Evolutionary conservation across 2,329 filamentous ascomycete species (phyloP).

Genomic region (Exserohilum turcica): DNA sequence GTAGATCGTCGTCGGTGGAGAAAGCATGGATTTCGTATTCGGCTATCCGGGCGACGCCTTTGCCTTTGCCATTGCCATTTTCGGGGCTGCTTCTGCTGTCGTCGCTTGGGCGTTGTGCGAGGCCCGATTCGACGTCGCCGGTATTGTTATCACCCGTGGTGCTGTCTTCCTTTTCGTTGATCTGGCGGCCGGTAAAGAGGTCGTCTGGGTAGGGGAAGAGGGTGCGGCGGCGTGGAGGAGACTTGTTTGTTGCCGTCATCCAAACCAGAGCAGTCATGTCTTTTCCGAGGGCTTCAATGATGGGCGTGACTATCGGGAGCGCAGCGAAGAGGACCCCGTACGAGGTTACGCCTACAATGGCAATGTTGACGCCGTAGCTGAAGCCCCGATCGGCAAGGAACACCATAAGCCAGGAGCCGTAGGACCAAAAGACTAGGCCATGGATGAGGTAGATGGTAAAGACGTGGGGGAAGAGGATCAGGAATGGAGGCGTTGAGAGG

Average conservation of each 20-base stretch:
- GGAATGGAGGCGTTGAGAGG: conserved; percentile 48
- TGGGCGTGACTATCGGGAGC: conserved; percentile 46
- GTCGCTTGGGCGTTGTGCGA: not conserved
- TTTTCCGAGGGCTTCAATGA: conserved; percentile 48
- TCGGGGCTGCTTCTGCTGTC: not conserved
- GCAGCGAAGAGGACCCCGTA: conserved; percentile 42
- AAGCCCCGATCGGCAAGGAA: conserved; percentile 38
- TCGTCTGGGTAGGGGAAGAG: conserved; percentile 40
- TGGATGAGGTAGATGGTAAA: conserved; percentile 58
- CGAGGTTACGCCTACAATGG: conserved; percentile 45
- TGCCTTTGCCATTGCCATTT: not conserved
- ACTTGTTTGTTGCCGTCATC: conserved; percentile 45
- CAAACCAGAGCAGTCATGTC: conserved; percentile 48
- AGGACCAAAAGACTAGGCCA: conserved; percentile 54
- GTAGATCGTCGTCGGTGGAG: not conserved
- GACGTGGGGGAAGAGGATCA: conserved; percentile 55
- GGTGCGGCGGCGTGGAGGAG: conserved; percentile 38
- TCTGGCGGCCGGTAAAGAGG: conserved; percentile 18
- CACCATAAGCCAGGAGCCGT: conserved; percentile 47
- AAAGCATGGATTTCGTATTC: conserved; percentile 2
- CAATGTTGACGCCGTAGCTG: conserved; percentile 43
- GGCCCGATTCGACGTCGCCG: not conserved
- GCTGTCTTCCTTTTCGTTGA: conserved; percentile 8
- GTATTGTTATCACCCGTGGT: not conserved
- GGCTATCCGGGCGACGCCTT: not conserved